Evolutionary conservation across 345 rosid species (phyloP), one percentile per base, ranked within the genome.

Genomic region (Syzygium oleosum): DNA sequence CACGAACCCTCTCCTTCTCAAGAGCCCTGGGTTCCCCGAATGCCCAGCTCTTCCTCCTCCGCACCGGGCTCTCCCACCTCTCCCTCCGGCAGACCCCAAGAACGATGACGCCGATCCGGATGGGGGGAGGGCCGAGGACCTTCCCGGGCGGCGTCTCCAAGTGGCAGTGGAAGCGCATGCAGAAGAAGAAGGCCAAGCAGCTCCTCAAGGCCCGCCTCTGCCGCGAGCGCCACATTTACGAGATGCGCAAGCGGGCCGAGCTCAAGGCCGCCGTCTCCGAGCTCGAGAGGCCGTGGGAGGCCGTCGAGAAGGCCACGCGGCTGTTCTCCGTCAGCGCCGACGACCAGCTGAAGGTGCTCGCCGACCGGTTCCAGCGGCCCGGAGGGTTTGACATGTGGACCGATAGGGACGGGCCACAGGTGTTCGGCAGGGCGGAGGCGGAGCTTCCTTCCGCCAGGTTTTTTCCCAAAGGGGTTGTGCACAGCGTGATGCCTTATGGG

Each of bases 131-230:
- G 65, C 99, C 98, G 34, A 89, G 98, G 55, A 98, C 98, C 11
- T 98, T 85, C 85, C 98, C 97, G 0, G 99, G 97, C 52, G 98
- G 99, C 2, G 96, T 96, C 2, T 94, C 98, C 13, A 96, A 95
- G 90, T 98, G 99, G 98, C 97, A 94, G 51, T 98, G 99, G 99
- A 98, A 94, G 90, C 94, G 98, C 23, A 95, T 96, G 99, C 99
- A 96, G 55, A 94, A 95, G 51, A 95, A 95, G 91, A 97, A 97
- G 89, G 95, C 94, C 87, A 95, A 95, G 65, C 98, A 95, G 89
- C 98, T 98, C 85, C 97, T 94, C 84, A 93, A 94, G 52, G 99
- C 98, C 10, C 88, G 99, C 4, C 89, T 98, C 87, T 86, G 90
- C 87, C 96, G 98, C 14, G 98, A 95, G 88, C 93, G 98, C 68